phyloP scores from a whole-genome alignment of 139 green algal species.

The Gonium pectorale region DNA sequence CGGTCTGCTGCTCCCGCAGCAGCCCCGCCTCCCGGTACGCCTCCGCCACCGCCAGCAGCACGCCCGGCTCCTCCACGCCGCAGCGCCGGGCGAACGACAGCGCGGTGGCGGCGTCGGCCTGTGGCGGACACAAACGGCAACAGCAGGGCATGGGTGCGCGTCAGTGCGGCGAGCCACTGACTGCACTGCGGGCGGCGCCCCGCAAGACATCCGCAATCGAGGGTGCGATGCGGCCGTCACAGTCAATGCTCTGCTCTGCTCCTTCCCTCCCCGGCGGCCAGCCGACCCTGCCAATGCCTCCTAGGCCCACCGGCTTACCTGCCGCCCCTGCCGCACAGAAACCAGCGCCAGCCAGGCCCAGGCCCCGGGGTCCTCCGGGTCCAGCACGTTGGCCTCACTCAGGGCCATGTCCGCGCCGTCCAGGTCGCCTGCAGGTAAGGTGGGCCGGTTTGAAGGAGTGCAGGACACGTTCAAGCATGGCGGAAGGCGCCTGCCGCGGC shows the following conservation, averaged over 20 bases:
- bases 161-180: too few species aligned
- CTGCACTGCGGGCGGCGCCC: too few species aligned
- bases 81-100: slow-evolving; percentile 11
- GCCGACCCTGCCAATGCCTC: too few species aligned
- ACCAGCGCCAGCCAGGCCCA: slow-evolving; percentile 44
- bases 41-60: slow-evolving; percentile 15
- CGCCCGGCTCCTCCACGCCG: neutral
- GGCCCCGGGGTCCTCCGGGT: slow-evolving; percentile 22
- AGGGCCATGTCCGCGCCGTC: slow-evolving; percentile 22
- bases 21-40: slow-evolving; percentile 19
- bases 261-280: too few species aligned
- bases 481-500: too few species aligned
- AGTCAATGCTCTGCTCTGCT: too few species aligned
- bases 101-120: slow-evolving; percentile 18
- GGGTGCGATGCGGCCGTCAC: too few species aligned
- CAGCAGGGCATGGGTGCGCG: too few species aligned
- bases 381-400: slow-evolving; percentile 43
- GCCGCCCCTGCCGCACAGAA: slow-evolving; percentile 25
- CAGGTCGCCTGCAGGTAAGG: slow-evolving; percentile 43
- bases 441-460: too few species aligned
- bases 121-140: too few species aligned
- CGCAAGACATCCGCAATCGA: too few species aligned
- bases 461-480: too few species aligned
- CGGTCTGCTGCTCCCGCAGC: slow-evolving; percentile 25
- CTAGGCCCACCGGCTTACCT: neutral